Evolutionary conservation across 208 protist genomes (phyloP).

Genomic region (Leishmania tropica): DNA sequence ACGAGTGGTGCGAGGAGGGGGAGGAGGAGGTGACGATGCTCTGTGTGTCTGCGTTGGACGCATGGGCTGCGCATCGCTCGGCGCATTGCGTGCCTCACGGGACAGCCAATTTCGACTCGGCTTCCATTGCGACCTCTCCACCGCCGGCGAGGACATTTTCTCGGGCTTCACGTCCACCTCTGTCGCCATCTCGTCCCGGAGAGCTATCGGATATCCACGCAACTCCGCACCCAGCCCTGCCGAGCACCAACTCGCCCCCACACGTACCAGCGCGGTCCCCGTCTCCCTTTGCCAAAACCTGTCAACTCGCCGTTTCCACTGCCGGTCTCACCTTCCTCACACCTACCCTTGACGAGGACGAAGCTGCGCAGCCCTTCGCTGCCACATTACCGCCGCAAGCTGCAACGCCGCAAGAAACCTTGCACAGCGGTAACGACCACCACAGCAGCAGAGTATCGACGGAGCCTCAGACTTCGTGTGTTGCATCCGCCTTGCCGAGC

Average conservation of each 20-base stretch:
- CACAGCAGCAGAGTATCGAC: not conserved
- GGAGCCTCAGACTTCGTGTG: not conserved
- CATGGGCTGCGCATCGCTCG: slow-evolving; percentile 12
- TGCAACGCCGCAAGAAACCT: not conserved
- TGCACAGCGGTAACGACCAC: not conserved
- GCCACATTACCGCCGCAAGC: not conserved
- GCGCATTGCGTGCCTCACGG: not conserved
- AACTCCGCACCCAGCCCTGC: slow-evolving; percentile 1
- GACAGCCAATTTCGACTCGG: not conserved
- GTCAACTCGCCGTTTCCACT: not conserved
- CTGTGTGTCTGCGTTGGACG: slow-evolving; percentile 13
- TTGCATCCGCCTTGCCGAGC: slow-evolving; percentile 2
- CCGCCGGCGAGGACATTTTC: not conserved
- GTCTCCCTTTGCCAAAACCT: not conserved
- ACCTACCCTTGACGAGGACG: not conserved
- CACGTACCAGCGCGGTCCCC: slow-evolving; percentile 4
- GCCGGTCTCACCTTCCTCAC: not conserved
- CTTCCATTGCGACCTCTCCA: not conserved
- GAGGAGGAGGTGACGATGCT: not conserved
- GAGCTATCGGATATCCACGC: not conserved
- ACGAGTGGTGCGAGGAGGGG: not conserved
- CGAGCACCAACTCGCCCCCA: slow-evolving; percentile 15
- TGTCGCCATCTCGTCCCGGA: not conserved
- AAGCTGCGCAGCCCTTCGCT: not conserved
- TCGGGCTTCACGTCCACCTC: not conserved